Percentiles rank a stretch among this genome's conserved stretches.
Evolutionary conservation across 352 stramenopile species (phyloP).

Genomic region (Phytophthora constricta): DNA sequence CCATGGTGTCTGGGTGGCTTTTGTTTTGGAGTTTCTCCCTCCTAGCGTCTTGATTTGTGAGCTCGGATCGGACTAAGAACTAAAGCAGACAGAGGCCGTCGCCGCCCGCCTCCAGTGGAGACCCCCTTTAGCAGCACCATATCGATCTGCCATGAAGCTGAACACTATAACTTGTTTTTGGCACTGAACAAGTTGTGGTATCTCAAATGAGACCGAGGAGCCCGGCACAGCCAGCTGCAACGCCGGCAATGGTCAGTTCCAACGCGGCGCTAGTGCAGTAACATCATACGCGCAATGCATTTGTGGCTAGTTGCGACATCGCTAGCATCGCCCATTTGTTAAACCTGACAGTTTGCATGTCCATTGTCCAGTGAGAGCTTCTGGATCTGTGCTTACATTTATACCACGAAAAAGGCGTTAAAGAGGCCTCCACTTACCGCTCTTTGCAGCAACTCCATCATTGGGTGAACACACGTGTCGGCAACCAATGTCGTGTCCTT

Average conservation of each 20-base stretch:
- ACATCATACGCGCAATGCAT: neutral
- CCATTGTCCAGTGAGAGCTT: neutral
- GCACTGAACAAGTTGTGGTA: constrained; percentile 1
- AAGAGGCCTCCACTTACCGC: neutral
- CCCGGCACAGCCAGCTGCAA: neutral
- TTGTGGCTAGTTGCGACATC: neutral
- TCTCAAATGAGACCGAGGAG: neutral
- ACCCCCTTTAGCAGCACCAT: too few relatives aligned
- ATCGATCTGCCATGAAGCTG: too few relatives aligned
- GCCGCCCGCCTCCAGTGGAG: too few relatives aligned
- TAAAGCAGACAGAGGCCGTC: too few relatives aligned
- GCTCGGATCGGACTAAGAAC: neutral
- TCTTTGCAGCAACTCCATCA: neutral
- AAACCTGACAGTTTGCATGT: constrained; percentile 2
- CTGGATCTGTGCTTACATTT: neutral
- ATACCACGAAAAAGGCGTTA: neutral
- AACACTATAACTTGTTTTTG: constrained; percentile 11
- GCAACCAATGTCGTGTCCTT: neutral
- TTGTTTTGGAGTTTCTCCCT: constrained; percentile 11
- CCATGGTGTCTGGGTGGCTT: constrained; percentile 3
- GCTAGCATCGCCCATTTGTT: neutral
- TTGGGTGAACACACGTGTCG: too few relatives aligned
- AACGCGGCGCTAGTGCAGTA: constrained; percentile 1
- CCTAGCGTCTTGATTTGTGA: constrained; percentile 9
- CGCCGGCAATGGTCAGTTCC: constrained; percentile 4